Conservation (phyloP, 768 basidiomycete genomes). For the Sutorius australiensis region DNA sequence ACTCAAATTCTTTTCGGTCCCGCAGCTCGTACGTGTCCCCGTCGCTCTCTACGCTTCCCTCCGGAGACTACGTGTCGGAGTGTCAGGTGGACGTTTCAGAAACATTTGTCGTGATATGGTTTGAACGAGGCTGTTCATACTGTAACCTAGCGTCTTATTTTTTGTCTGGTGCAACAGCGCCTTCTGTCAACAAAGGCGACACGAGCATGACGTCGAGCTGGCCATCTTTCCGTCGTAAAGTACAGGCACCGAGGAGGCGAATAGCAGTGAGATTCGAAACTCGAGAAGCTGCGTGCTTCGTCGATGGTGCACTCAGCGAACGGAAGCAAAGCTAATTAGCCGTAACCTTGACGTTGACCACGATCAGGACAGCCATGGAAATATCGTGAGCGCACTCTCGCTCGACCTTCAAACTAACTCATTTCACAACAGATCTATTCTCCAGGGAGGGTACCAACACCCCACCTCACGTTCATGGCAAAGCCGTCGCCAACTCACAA, state of each 20-base stretch:
- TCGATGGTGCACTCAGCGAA: background rate
- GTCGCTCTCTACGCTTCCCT: background rate
- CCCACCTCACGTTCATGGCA: constrained; percentile 89
- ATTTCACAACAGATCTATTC: constrained; percentile 52
- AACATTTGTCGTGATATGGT: background rate
- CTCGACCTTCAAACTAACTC: background rate
- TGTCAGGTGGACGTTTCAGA: background rate
- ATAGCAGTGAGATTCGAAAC: background rate
- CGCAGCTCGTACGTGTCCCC: background rate
- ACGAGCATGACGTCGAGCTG: background rate
- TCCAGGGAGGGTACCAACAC: constrained; percentile 93
- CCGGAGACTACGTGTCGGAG: too few relatives aligned
- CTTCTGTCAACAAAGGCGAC: background rate
- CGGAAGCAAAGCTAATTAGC: background rate
- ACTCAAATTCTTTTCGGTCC: background rate
- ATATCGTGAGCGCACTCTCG: constrained; percentile 38
- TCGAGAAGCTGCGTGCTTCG: background rate
- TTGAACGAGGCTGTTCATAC: background rate
- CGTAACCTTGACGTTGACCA: background rate
- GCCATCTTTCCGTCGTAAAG: background rate
- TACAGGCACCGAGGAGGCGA: background rate
- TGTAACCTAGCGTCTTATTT: background rate
- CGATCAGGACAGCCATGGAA: constrained; percentile 31
- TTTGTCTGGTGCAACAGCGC: background rate
- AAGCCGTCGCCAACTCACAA: constrained; percentile 70